Base-by-base conservation (phyloP, 1,284 basidiomycete genomes). In the Abortiporus biennis region DNA sequence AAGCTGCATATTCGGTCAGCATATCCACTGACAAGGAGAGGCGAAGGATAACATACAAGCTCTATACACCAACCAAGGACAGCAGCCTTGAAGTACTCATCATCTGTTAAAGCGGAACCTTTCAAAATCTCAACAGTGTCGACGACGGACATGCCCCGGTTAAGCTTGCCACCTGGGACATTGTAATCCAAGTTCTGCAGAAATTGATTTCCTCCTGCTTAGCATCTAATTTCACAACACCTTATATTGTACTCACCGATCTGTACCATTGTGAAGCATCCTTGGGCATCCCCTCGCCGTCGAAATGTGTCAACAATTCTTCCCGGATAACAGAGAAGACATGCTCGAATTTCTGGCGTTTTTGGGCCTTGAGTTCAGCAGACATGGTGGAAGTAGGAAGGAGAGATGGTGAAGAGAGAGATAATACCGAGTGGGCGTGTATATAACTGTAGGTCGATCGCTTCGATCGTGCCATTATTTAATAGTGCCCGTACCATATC, bases 51-150 rank as follows among this genome's bases (percentile, higher is more conserved):
- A 77, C 86, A 56, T 53, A 92, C 91, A 44, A 98, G 73, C 67
- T 99, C 95, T 52, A 99, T 80, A 63, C 90, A 87, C 96, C 95
- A 99, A 5, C 95, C 96, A 32, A 99, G 73, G 33, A 97, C 71
- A 6, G 93, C 95, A 6, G 92, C 83, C 53, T 88, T 80, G 64
- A 84, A 74, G 69, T 96, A 98, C 67, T 98, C 94, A 11, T 88
- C 80, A 1, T 92, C 87, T 1, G 68, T 69, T 45, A 92, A 62
- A 16, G 66, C 48, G 1, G 78, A 68, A 3, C 85, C 87, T 47
- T 84, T 83, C 49, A 98, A 66, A 61, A 98, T 95, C 64, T 92
- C 84, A 42, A 86, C 85, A 3, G 92, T 91, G 66, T 99, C 95
- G 37, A 95, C 85, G 49, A 98, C 94, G 6, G 90, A 92, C 59